phyloP scores from a whole-genome alignment of 306 rosid species.

The Gastrolobium villosum region DNA sequence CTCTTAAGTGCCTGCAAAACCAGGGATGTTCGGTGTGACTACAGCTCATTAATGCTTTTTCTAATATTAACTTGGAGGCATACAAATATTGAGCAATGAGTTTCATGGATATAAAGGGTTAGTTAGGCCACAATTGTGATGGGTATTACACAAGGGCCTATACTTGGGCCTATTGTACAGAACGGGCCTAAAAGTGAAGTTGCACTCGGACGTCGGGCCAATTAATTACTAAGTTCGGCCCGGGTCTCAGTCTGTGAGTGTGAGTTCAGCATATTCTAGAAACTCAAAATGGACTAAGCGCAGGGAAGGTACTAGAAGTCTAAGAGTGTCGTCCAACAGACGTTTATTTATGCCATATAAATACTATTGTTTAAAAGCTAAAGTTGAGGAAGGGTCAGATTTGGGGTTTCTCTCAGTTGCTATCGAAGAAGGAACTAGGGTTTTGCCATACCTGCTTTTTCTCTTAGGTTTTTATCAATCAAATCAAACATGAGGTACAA shows the following conservation, averaged over 20 bases:
- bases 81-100: no score
- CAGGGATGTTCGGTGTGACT: no score
- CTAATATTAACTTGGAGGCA: no score
- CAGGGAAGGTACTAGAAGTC: constrained; percentile 38
- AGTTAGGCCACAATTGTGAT: no score
- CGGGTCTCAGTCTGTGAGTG: background rate
- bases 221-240: no score
- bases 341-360: background rate
- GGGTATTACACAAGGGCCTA: no score
- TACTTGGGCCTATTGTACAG: no score
- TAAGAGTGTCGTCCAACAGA: constrained; percentile 24
- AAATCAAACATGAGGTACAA: constrained; percentile 58
- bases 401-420: constrained; percentile 32
- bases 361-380: constrained; percentile 1
- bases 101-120: no score
- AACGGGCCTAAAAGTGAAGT: no score
- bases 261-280: constrained; percentile 27
- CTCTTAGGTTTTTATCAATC: constrained; percentile 17
- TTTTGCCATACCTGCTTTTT: constrained; percentile 45
- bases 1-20: no score
- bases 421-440: constrained; percentile 56
- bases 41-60: no score
- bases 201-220: no score
- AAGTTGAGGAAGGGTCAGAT: background rate
- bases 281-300: background rate